Percentiles rank a stretch among this genome's conserved stretches.
phyloP scores from a whole-genome alignment of 441 rosid species.

The Erodium moschatum region DNA sequence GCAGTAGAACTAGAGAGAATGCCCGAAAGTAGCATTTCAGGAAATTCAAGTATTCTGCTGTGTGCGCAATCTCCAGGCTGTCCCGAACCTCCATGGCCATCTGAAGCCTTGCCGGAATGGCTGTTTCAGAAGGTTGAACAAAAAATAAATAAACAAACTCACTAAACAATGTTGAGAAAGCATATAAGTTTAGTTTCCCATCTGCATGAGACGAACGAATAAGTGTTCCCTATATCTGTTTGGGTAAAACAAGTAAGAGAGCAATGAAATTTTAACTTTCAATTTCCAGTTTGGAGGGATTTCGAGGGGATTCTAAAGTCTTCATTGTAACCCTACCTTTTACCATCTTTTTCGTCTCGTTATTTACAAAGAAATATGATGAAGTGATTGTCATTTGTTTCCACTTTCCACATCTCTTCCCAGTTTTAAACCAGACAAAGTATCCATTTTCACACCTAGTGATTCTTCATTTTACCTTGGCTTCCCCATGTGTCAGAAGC shows the following conservation, averaged over 20 bases:
- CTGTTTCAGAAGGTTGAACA: conserved; percentile 37
- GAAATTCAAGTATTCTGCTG: conserved; percentile 89
- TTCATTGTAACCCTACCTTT: no score
- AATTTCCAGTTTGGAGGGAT: not conserved
- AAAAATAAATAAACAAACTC: conserved; percentile 1
- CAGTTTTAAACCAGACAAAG: no score
- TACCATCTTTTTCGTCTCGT: no score
- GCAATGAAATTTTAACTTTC: not conserved
- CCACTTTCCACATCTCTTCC: no score
- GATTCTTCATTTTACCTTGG: no score
- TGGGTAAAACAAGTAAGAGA: not conserved
- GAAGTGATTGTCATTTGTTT: no score
- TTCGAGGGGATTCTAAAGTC: no score
- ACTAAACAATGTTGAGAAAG: not conserved
- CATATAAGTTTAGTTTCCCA: not conserved
- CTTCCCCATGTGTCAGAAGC: no score
- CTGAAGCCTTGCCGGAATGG: conserved; percentile 66
- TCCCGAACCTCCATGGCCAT: conserved; percentile 91
- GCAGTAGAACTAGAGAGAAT: conserved; percentile 60
- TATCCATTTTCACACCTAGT: no score
- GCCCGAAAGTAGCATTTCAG: conserved; percentile 86
- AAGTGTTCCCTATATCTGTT: not conserved
- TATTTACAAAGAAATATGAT: no score
- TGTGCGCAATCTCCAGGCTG: conserved; percentile 90
- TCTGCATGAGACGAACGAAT: not conserved